These are phyloP conservation scores for Neckera pumila DNA, from an alignment of 225 moss, liverwort and hornwort genomes.

Conservation along the genomic window DNA sequence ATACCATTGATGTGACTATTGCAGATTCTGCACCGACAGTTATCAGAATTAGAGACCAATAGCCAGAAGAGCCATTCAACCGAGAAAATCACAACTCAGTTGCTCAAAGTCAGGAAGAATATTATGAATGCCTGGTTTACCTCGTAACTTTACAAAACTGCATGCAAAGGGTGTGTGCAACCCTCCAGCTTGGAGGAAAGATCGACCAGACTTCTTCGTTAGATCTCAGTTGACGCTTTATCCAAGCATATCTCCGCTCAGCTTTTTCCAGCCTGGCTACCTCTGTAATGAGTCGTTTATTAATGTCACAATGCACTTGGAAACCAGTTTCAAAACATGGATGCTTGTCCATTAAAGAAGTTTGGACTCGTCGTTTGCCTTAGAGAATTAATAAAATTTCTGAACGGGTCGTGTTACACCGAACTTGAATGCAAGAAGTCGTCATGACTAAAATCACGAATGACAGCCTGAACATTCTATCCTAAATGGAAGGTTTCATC, in stretches of 20 bases:
- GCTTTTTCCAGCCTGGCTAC: constrained; percentile 93
- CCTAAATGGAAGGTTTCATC: not conserved
- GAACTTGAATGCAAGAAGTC: not conserved
- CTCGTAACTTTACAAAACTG: constrained; percentile 99
- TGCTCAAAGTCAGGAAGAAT: not conserved
- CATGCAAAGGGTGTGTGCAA: constrained; percentile 86
- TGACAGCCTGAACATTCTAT: not conserved
- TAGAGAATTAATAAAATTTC: not conserved
- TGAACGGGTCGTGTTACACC: not conserved
- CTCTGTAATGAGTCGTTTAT: constrained; percentile 33
- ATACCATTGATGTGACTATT: not conserved
- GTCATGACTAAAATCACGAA: not conserved
- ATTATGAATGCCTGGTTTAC: constrained; percentile 15
- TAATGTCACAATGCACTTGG: not conserved
- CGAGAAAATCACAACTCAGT: not conserved
- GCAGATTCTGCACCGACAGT: not conserved
- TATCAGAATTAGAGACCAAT: not conserved
- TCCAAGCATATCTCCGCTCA: constrained; percentile 98
- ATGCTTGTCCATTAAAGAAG: not conserved
- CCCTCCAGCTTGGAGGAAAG: constrained; percentile 91
- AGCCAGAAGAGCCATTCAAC: not conserved
- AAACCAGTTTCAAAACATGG: not conserved
- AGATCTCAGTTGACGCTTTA: constrained; percentile 92
- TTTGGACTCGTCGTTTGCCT: not conserved
- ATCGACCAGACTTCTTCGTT: constrained; percentile 99